Conservation (phyloP, 2,329 filamentous ascomycete genomes). For the Plenodomus biglobosus region DNA sequence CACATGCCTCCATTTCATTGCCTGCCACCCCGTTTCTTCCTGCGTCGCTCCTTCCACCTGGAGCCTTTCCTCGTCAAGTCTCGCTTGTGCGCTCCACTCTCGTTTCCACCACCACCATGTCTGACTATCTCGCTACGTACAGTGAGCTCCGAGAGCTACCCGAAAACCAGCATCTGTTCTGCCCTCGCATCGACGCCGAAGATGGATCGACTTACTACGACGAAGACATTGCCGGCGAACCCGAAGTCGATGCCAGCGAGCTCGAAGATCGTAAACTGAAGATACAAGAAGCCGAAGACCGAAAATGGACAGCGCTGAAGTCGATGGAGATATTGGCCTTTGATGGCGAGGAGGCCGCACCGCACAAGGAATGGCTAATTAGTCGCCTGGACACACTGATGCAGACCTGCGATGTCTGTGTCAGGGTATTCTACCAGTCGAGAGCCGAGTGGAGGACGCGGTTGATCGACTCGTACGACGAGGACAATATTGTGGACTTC, state of each 20-base stretch:
- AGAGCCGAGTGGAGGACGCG: slow-evolving; percentile 45
- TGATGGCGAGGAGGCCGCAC: slow-evolving; percentile 50
- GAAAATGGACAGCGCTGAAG: slow-evolving; percentile 47
- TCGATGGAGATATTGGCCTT: slow-evolving; percentile 52
- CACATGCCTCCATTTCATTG: background rate
- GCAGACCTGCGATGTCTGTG: slow-evolving; percentile 53
- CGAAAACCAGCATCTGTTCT: slow-evolving; percentile 51
- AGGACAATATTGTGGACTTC: slow-evolving; percentile 49
- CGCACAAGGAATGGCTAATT: slow-evolving; percentile 47
- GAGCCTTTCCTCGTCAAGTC: background rate
- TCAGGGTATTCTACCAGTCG: slow-evolving; percentile 52
- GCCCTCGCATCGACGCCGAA: slow-evolving; percentile 47
- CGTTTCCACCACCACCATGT: slow-evolving; percentile 10
- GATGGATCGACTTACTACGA: slow-evolving; percentile 48
- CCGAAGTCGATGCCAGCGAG: slow-evolving; percentile 32
- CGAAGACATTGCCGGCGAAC: slow-evolving; percentile 40
- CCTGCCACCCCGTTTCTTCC: background rate
- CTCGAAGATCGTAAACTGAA: slow-evolving; percentile 33
- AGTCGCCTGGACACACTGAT: slow-evolving; percentile 47
- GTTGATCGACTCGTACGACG: slow-evolving; percentile 48
- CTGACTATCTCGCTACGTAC: slow-evolving; percentile 19
- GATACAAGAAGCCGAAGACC: slow-evolving; percentile 43
- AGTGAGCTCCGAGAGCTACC: slow-evolving; percentile 45
- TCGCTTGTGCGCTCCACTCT: background rate
- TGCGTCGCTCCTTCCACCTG: background rate